phyloP scores from a whole-genome alignment of 306 rosid species.

The Pueraria montana region DNA sequence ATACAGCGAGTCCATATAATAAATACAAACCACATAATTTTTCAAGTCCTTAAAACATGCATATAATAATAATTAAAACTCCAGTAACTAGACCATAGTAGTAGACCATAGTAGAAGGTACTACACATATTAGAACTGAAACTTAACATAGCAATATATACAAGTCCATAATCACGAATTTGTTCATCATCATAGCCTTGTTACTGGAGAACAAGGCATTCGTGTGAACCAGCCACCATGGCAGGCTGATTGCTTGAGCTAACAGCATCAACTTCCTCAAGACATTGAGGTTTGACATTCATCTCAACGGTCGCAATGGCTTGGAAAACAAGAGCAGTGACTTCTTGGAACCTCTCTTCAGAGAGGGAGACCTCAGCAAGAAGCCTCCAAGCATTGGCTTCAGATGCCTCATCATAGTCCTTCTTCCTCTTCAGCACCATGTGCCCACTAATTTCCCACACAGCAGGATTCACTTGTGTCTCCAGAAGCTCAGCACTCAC shows the following conservation, averaged over 20 bases:
- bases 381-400: constrained; percentile 92
- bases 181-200: constrained; percentile 39
- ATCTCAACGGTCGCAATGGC: constrained; percentile 58
- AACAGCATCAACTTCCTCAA: constrained; percentile 51
- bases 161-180: constrained; percentile 2
- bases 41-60: constrained; percentile 45
- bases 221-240: constrained; percentile 62
- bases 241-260: constrained; percentile 49
- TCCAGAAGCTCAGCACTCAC: constrained; percentile 91
- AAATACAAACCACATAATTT: constrained; percentile 33
- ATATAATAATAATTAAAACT: constrained; percentile 25
- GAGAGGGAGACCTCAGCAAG: constrained; percentile 96
- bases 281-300: constrained; percentile 32
- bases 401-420: constrained; percentile 91
- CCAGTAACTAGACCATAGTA: constrained; percentile 18
- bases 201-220: constrained; percentile 78
- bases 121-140: constrained; percentile 11
- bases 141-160: background rate
- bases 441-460: constrained; percentile 99
- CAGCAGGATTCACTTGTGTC: constrained; percentile 98
- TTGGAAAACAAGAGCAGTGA: constrained; percentile 76
- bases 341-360: constrained; percentile 90
- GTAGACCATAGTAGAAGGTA: background rate
- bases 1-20: constrained; percentile 42
- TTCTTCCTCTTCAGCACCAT: constrained; percentile 96